Percentiles rank a stretch among this genome's conserved stretches.
phyloP scores from a whole-genome alignment of 306 rosid genomes.

The Gynostemma pentaphyllum region DNA sequence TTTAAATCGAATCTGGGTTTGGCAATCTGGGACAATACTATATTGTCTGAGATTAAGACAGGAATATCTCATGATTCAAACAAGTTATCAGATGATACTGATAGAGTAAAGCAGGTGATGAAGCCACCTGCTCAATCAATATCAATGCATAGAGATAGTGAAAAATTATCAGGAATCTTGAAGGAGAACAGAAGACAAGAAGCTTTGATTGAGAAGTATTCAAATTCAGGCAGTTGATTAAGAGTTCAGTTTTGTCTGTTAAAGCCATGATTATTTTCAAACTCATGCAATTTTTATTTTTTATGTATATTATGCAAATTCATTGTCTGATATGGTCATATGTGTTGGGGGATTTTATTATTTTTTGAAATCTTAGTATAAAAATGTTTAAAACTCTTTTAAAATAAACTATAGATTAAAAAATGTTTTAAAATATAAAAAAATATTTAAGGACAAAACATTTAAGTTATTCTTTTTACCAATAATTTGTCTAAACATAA shows the following conservation, averaged over 20 bases:
- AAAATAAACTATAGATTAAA: too few relatives aligned
- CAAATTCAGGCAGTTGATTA: background rate
- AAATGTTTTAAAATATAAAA: too few relatives aligned
- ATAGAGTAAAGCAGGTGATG: constrained; percentile 16
- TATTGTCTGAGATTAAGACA: constrained; percentile 16
- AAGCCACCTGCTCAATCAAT: constrained; percentile 24
- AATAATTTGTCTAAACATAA: too few relatives aligned
- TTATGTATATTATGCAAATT: too few relatives aligned
- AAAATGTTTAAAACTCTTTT: too few relatives aligned
- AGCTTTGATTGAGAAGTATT: background rate
- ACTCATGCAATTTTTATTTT: too few relatives aligned
- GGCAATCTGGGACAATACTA: constrained; percentile 16
- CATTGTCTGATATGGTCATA: too few relatives aligned
- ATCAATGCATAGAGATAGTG: constrained; percentile 16
- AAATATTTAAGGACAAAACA: too few relatives aligned
- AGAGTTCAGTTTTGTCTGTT: background rate
- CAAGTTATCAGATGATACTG: constrained; percentile 6
- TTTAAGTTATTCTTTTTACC: too few relatives aligned
- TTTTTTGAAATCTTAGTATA: too few relatives aligned
- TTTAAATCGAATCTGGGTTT: constrained; percentile 15
- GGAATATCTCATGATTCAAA: constrained; percentile 13
- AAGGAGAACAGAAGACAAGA: background rate
- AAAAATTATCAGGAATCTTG: background rate
- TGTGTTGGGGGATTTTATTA: too few relatives aligned
- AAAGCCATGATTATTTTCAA: too few relatives aligned